Evolutionary conservation across 179 eudicot genomes (phyloP).

Genomic region (Silene noctiflora): DNA sequence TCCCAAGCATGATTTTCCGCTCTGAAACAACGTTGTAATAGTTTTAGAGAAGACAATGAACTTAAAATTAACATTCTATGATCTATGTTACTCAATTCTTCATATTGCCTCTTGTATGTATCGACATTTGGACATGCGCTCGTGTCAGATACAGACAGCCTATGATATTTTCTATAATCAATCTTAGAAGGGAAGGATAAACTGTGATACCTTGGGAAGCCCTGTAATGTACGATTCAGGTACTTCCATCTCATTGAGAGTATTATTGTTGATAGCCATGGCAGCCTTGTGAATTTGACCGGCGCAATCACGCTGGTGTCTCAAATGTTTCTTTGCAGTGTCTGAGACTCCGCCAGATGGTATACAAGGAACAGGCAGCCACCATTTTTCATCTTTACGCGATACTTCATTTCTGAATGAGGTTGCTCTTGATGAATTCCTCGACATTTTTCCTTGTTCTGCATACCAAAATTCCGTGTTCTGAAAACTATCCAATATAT

Average conservation of each 20-base stretch:
- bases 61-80: neutral
- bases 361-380: constrained; percentile 88
- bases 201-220: constrained; percentile 73
- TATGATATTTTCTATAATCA: neutral
- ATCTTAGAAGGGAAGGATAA: neutral
- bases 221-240: constrained; percentile 71
- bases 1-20: constrained; percentile 70
- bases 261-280: constrained; percentile 71
- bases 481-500: constrained; percentile 72
- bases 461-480: constrained; percentile 86
- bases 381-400: constrained; percentile 88
- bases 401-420: constrained; percentile 63
- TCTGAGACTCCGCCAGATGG: constrained; percentile 76
- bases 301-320: constrained; percentile 67
- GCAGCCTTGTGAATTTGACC: constrained; percentile 92
- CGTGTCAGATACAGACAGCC: too few relatives aligned
- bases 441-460: constrained; percentile 69
- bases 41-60: neutral
- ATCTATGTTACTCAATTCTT: too few relatives aligned
- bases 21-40: constrained; percentile 34
- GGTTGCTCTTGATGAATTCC: constrained; percentile 40
- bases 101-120: too few relatives aligned
- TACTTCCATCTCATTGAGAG: constrained; percentile 81
- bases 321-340: constrained; percentile 52
- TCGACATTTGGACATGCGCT: too few relatives aligned